Evolutionary conservation across 352 stramenopile genomes (phyloP).

Genomic region (Globisporangium camurandrum): DNA sequence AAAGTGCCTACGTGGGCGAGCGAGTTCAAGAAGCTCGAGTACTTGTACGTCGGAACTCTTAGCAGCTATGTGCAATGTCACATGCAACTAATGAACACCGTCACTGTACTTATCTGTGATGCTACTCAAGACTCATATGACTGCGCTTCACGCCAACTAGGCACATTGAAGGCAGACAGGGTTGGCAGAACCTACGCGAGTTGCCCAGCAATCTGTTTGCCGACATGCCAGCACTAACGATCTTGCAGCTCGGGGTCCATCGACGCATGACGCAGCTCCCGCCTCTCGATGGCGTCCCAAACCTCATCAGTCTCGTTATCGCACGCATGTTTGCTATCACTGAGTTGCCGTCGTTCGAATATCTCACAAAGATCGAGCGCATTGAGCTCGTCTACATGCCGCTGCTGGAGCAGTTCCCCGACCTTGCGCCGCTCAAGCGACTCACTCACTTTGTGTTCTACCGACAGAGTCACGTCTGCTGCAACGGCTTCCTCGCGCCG

Average conservation of each 20-base stretch:
- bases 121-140: background rate
- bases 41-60: constrained; percentile 26
- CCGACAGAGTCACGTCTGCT: constrained; percentile 19
- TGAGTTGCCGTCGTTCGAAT: constrained; percentile 20
- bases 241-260: constrained; percentile 30
- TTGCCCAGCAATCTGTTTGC: constrained; percentile 24
- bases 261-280: constrained; percentile 17
- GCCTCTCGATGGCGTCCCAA: constrained; percentile 19
- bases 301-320: constrained; percentile 24
- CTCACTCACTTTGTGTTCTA: constrained; percentile 22
- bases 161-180: constrained; percentile 34
- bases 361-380: constrained; percentile 12
- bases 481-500: constrained; percentile 23
- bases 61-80: too few relatives aligned
- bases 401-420: constrained; percentile 12
- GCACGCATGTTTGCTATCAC: constrained; percentile 14
- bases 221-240: constrained; percentile 20
- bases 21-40: constrained; percentile 26
- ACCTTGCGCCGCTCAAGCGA: constrained; percentile 10
- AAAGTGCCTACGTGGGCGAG: constrained; percentile 23
- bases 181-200: constrained; percentile 14
- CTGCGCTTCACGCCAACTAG: constrained; percentile 9
- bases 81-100: too few relatives aligned
- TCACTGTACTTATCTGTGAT: background rate
- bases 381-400: constrained; percentile 19